Percentiles rank a stretch among this genome's conserved stretches.
Evolutionary conservation across 2,329 filamentous ascomycete species (phyloP).

Genomic region (Stachybotrys elegans): DNA sequence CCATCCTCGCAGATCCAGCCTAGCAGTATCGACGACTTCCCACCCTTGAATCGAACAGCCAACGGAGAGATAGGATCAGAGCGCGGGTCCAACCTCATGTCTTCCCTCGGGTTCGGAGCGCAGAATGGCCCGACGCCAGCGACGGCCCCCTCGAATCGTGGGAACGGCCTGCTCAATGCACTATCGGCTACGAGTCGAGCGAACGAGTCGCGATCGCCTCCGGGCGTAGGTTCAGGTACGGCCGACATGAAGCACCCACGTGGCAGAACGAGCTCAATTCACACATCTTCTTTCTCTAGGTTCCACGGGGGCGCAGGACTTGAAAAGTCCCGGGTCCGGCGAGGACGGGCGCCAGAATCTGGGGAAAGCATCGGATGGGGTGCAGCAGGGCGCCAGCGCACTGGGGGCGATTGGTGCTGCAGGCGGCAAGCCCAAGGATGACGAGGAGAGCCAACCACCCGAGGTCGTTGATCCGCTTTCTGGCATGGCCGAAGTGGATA

Average conservation of each 20-base stretch:
- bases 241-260: too few relatives aligned
- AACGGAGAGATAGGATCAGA: constrained; percentile 56
- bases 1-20: constrained; percentile 43
- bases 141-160: constrained; percentile 40
- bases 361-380: constrained; percentile 31
- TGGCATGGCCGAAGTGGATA: constrained; percentile 58
- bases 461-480: constrained; percentile 53
- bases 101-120: constrained; percentile 47
- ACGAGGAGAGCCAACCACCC: constrained; percentile 31
- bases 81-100: constrained; percentile 45
- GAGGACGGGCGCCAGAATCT: constrained; percentile 45
- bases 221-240: constrained; percentile 32
- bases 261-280: too few relatives aligned
- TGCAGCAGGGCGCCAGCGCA: constrained; percentile 42
- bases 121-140: constrained; percentile 31
- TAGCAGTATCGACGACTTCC: constrained; percentile 54
- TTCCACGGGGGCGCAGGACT: constrained; percentile 37
- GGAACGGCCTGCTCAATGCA: constrained; percentile 59
- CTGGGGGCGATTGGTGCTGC: constrained; percentile 41
- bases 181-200: constrained; percentile 54
- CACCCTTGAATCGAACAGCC: constrained; percentile 52
- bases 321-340: constrained; percentile 31
- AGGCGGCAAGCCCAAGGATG: constrained; percentile 35
- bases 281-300: too few relatives aligned
- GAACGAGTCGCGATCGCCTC: constrained; percentile 43